Conservation (phyloP, 192 early-diverging fungal genomes). For the Entrophospora sp. region DNA sequence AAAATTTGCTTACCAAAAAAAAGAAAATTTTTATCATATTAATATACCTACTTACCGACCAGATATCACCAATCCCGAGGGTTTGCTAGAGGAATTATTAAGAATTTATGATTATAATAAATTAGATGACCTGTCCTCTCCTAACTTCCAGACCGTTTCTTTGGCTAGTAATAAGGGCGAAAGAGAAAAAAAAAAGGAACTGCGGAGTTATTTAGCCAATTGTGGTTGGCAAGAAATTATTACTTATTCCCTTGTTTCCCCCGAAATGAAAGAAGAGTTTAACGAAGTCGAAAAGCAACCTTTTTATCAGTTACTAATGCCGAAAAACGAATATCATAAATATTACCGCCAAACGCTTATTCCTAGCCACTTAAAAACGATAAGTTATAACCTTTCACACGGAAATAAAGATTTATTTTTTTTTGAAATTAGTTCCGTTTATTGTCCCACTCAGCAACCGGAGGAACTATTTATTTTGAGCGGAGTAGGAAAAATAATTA, state of each 20-base stretch:
- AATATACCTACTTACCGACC: background rate
- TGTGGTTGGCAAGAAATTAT: conserved; percentile 11
- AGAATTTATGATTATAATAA: conserved; percentile 5
- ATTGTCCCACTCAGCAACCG: background rate
- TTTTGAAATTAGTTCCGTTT: conserved; percentile 14
- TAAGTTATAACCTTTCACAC: background rate
- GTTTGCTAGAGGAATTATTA: conserved; percentile 1
- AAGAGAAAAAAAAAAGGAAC: no score
- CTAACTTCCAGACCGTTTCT: background rate
- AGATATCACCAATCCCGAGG: background rate
- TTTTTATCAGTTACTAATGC: conserved; percentile 2
- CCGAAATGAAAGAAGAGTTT: background rate
- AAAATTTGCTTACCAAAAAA: background rate
- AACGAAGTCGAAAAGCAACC: background rate
- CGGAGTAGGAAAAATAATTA: background rate
- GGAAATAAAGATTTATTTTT: conserved; percentile 6
- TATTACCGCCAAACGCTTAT: background rate
- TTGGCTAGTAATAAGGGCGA: no score
- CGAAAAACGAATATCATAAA: conserved; percentile 2
- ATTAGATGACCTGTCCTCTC: background rate
- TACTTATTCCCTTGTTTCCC: conserved; percentile 6
- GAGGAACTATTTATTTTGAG: conserved; percentile 6
- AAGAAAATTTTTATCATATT: background rate
- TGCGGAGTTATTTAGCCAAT: background rate
- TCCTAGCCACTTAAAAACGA: conserved; percentile 6